Evolutionary conservation across 148 eudicot species (phyloP).

Genomic region (Linanthus parryae): DNA sequence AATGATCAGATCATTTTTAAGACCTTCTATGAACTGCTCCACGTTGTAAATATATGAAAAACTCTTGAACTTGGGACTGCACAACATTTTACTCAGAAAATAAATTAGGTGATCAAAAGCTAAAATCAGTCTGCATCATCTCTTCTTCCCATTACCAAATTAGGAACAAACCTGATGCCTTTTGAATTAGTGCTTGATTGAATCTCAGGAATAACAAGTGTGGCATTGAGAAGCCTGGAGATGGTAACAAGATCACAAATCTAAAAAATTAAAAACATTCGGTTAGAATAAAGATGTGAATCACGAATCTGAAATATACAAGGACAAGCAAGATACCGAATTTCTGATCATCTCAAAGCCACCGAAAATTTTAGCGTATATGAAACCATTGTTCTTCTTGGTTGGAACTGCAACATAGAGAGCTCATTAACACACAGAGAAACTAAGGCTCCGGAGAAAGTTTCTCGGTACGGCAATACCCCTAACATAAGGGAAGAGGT

Average conservation of each 20-base stretch:
- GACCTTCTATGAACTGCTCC: slow-evolving; percentile 70
- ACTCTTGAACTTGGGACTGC: slow-evolving; percentile 81
- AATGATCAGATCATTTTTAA: slow-evolving; percentile 66
- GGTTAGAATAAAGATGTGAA: slow-evolving; percentile 2
- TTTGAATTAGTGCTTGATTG: slow-evolving; percentile 71
- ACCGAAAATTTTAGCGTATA: slow-evolving; percentile 89
- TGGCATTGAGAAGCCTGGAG: slow-evolving; percentile 89
- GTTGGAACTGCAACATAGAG: slow-evolving; percentile 54
- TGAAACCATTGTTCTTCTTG: slow-evolving; percentile 65
- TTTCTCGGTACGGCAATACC: too few species aligned
- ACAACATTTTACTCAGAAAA: slow-evolving; percentile 11
- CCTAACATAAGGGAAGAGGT: too few species aligned
- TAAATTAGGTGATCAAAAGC: slow-evolving; percentile 13
- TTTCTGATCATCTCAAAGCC: slow-evolving; percentile 83
- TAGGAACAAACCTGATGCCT: slow-evolving; percentile 69
- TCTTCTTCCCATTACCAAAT: slow-evolving; percentile 4
- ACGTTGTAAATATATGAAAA: slow-evolving; percentile 87
- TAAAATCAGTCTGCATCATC: slow-evolving; percentile 3
- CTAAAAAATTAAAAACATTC: slow-evolving; percentile 38
- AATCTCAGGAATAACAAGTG: slow-evolving; percentile 92
- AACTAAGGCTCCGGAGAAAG: too few species aligned
- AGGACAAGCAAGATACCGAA: slow-evolving; percentile 47
- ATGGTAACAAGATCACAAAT: slow-evolving; percentile 90
- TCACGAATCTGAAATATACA: background rate
- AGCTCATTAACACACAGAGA: too few species aligned